A percentile compares a stretch with the other conserved stretches of the same genome.
Conservation (phyloP, 148 eudicot genomes). For the Cornus florida region DNA sequence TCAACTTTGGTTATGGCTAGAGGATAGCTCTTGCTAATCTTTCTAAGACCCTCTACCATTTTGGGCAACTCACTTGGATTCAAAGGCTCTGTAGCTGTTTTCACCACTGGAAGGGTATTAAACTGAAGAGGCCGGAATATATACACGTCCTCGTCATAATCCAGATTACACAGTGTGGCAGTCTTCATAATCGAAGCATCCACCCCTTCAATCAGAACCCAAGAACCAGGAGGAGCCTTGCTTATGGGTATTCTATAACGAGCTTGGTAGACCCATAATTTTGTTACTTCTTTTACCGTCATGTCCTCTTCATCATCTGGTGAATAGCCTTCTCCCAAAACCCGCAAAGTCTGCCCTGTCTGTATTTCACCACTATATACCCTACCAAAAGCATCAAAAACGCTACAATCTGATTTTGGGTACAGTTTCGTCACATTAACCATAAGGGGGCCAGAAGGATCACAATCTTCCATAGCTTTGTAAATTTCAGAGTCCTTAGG, state of each 20-base stretch:
- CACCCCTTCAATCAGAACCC: constrained; percentile 99
- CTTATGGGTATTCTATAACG: constrained; percentile 94
- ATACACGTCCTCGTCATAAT: constrained; percentile 79
- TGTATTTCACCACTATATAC: constrained; percentile 92
- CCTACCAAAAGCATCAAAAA: constrained; percentile 99
- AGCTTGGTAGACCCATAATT: constrained; percentile 97
- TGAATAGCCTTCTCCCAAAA: constrained; percentile 97
- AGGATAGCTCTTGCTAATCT: constrained; percentile 98
- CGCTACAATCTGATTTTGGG: constrained; percentile 97
- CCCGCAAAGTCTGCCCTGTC: constrained; percentile 92
- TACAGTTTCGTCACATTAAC: constrained; percentile 90
- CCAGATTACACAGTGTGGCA: constrained; percentile 81
- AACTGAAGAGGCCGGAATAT: constrained; percentile 95
- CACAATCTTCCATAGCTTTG: constrained; percentile 83
- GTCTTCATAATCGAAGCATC: constrained; percentile 99
- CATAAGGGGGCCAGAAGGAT: constrained; percentile 90
- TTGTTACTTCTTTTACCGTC: constrained; percentile 98
- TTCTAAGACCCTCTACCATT: constrained; percentile 99
- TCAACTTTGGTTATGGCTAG: constrained; percentile 98
- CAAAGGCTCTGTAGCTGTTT: constrained; percentile 97
- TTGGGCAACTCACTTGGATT: constrained; percentile 99
- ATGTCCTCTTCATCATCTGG: constrained; percentile 99
- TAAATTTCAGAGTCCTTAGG: constrained; percentile 69
- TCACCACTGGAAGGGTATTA: constrained; percentile 97
- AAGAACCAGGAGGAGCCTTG: constrained; percentile 97